A percentile compares a stretch with the other conserved stretches of the same genome.
Conservation (phyloP, 768 basidiomycete species). For the Mycena galericulata region DNA sequence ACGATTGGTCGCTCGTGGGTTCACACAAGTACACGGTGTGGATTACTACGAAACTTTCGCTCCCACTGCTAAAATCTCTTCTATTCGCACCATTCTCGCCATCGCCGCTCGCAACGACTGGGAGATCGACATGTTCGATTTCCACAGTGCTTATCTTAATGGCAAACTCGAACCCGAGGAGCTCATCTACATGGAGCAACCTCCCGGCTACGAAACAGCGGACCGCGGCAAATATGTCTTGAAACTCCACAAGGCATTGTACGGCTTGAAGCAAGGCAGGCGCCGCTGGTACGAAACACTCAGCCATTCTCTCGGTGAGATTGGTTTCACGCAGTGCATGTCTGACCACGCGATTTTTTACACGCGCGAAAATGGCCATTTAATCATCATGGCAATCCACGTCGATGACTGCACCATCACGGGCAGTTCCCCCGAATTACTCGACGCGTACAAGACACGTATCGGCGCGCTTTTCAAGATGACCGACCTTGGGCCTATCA, state of each 20-base stretch:
- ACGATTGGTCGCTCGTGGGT: constrained; percentile 15
- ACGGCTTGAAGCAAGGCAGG: constrained; percentile 40
- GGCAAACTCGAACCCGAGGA: too few species aligned
- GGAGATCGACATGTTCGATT: too few species aligned
- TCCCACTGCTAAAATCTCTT: constrained; percentile 39
- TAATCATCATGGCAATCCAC: constrained; percentile 22
- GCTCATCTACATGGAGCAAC: too few species aligned
- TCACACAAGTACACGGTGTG: constrained; percentile 52
- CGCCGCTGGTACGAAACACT: constrained; percentile 30
- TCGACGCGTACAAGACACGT: constrained; percentile 17
- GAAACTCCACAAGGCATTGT: too few species aligned
- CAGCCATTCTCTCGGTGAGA: neutral
- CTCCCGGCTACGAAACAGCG: too few species aligned
- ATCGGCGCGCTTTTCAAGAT: constrained; percentile 6
- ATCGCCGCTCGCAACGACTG: too few species aligned
- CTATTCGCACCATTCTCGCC: constrained; percentile 41
- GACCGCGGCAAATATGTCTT: too few species aligned
- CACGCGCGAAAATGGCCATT: neutral
- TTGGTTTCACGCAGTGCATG: constrained; percentile 4
- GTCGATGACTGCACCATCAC: constrained; percentile 35
- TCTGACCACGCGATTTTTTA: neutral
- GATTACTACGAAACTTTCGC: constrained; percentile 53
- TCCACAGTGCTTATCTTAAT: too few species aligned
- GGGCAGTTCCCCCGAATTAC: neutral
- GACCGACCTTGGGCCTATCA: constrained; percentile 16